These are phyloP conservation scores for Phytopythium montanum DNA, from an alignment of 352 stramenopile genomes.

Conservation along the genomic window DNA sequence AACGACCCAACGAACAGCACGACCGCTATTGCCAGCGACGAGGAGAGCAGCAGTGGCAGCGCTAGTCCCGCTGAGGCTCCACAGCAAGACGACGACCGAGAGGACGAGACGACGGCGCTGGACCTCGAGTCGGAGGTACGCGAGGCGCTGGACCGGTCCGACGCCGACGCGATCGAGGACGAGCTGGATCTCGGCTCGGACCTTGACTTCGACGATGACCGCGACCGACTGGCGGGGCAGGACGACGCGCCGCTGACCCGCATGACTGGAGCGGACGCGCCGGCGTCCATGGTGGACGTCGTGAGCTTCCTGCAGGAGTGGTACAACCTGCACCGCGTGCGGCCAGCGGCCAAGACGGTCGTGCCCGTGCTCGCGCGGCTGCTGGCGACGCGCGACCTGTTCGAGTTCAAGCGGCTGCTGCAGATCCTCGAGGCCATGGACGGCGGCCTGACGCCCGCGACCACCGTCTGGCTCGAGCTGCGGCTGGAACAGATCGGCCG, in stretches of 20 bases:
- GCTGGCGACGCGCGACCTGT: constrained; percentile 39
- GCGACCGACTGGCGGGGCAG: constrained; percentile 16
- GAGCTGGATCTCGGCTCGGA: constrained; percentile 33
- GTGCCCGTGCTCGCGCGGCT: constrained; percentile 65
- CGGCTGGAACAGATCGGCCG: constrained; percentile 48
- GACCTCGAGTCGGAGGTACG: constrained; percentile 30
- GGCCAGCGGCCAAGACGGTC: constrained; percentile 66
- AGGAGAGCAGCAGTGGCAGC: neutral
- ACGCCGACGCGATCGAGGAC: constrained; percentile 42
- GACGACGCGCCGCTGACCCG: constrained; percentile 23
- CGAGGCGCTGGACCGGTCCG: constrained; percentile 30
- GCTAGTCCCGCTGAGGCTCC: neutral
- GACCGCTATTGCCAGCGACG: neutral
- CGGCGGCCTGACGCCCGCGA: constrained; percentile 53
- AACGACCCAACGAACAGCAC: neutral
- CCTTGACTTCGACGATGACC: constrained; percentile 37
- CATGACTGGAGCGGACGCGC: constrained; percentile 34
- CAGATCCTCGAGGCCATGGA: constrained; percentile 80
- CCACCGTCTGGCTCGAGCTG: constrained; percentile 71
- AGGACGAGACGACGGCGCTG: constrained; percentile 13
- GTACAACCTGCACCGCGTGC: constrained; percentile 78
- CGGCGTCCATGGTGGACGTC: constrained; percentile 53
- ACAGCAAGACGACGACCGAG: neutral
- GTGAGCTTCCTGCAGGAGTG: constrained; percentile 80
- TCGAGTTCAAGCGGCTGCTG: constrained; percentile 65